Evolutionary conservation across 345 rosid genomes (phyloP).

Genomic region (Gossypium bickii): DNA sequence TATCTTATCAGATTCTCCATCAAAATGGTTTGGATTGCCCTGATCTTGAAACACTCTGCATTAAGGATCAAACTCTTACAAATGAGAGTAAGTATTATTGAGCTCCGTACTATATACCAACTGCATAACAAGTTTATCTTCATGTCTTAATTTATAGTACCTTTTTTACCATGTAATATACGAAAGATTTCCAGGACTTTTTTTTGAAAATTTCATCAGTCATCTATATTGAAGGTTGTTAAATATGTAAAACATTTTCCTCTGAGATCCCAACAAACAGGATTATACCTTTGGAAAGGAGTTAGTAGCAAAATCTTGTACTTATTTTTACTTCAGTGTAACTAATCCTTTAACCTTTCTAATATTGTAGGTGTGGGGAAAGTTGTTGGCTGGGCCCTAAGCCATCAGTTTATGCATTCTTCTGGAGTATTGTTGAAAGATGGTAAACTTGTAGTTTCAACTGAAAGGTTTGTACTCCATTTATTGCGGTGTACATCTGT

Average conservation of each 20-base stretch:
- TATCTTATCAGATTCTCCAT: conserved; percentile 54
- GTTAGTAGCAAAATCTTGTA: background rate
- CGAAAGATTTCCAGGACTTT: background rate
- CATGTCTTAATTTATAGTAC: background rate
- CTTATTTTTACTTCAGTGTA: background rate
- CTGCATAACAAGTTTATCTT: background rate
- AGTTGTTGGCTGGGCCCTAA: conserved; percentile 85
- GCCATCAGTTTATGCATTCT: conserved; percentile 76
- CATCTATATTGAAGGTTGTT: background rate
- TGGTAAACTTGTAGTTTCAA: conserved; percentile 58
- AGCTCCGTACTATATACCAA: background rate
- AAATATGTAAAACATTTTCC: background rate
- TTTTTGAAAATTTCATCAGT: background rate
- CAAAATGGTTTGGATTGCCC: conserved; percentile 68
- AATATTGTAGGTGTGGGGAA: conserved; percentile 68
- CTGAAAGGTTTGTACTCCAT: conserved; percentile 55
- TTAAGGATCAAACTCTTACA: conserved; percentile 78
- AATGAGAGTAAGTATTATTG: conserved; percentile 55
- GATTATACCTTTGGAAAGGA: background rate
- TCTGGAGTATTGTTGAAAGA: conserved; percentile 53
- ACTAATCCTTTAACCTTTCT: background rate
- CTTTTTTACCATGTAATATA: background rate
- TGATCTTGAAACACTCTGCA: conserved; percentile 63
- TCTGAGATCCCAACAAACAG: background rate
- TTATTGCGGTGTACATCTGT: background rate